Percentiles rank a stretch among this genome's conserved stretches.
These are phyloP conservation scores for Trichosporon coremiiforme DNA, from an alignment of 1,284 basidiomycete species.

Conservation along the genomic window DNA sequence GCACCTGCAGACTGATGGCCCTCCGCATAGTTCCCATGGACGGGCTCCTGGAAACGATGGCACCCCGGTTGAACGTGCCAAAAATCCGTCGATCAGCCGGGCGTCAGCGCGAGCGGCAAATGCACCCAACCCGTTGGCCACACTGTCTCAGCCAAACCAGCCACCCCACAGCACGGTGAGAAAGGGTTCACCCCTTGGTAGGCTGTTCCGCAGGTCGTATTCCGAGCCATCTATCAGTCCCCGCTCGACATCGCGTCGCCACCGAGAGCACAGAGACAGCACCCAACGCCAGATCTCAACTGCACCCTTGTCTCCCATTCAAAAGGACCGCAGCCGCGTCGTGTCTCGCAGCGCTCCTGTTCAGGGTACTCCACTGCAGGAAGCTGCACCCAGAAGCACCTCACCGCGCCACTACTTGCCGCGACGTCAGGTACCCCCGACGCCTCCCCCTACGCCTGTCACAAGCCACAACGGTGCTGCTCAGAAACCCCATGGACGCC, in stretches of 20 bases:
- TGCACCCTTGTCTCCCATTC: not conserved
- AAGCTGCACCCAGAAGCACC: not conserved
- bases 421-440: no score
- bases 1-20: no score
- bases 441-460: no score
- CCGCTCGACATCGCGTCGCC: not conserved
- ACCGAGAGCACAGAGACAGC: not conserved
- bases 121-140: not conserved
- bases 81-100: no score
- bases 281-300: not conserved
- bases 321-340: not conserved
- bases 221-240: not conserved
- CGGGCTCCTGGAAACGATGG: no score
- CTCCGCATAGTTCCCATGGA: no score
- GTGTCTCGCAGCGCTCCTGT: not conserved
- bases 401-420: not conserved
- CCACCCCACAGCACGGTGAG: not conserved
- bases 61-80: no score
- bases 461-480: no score
- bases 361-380: not conserved
- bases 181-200: not conserved
- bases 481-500: no score
- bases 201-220: not conserved
- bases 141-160: not conserved
- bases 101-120: not conserved